phyloP scores from a whole-genome alignment of 352 stramenopile genomes.

The Globisporangium barbulae region DNA sequence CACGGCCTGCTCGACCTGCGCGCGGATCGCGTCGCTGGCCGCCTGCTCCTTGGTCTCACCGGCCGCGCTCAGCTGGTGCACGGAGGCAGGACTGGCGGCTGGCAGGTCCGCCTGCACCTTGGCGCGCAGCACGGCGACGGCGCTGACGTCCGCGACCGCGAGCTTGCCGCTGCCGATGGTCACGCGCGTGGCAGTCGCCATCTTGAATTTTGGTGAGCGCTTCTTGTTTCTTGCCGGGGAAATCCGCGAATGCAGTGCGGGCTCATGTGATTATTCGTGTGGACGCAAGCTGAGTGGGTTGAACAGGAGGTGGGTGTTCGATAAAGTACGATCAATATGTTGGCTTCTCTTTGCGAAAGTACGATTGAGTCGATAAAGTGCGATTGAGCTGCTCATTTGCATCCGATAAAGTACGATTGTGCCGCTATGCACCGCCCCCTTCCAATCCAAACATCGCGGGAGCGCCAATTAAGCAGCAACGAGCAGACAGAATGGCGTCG shows the following conservation, averaged over 20 bases:
- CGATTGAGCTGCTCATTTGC: neutral
- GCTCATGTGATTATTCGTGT: neutral
- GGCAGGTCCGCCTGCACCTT: slow-evolving; percentile 35
- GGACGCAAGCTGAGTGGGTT: neutral
- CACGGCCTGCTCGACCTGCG: slow-evolving; percentile 13
- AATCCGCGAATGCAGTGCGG: neutral
- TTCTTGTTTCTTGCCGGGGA: neutral
- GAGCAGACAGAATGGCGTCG: neutral
- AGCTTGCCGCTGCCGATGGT: slow-evolving; percentile 54
- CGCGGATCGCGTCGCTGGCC: slow-evolving; percentile 13
- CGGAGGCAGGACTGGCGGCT: neutral
- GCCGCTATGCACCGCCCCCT: neutral
- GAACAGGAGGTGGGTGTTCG: neutral
- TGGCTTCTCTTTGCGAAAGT: neutral
- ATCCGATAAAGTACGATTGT: slow-evolving; percentile 1
- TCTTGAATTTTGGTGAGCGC: slow-evolving; percentile 11
- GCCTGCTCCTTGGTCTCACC: slow-evolving; percentile 11
- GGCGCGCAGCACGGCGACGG: slow-evolving; percentile 48
- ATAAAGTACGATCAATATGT: too few species aligned
- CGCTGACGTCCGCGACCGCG: slow-evolving; percentile 53
- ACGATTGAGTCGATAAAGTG: neutral
- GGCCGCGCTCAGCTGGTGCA: slow-evolving; percentile 5
- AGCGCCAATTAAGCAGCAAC: neutral
- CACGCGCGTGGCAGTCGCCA: slow-evolving; percentile 42
- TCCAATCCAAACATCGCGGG: neutral